Conservation (phyloP, 345 rosid genomes). For the Salix suchowensis region DNA sequence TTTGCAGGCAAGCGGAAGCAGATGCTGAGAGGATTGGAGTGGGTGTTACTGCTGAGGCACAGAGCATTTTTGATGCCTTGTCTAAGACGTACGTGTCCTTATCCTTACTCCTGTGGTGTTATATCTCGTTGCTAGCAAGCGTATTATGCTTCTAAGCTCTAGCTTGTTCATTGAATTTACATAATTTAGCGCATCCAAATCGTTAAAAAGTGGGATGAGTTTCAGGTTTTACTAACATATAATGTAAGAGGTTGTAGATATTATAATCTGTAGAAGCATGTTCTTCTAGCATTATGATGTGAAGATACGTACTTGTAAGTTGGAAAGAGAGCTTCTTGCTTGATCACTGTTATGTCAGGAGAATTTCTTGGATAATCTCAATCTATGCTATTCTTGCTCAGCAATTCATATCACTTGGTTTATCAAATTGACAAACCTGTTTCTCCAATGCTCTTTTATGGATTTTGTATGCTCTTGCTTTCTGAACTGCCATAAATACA, state of each 20-base stretch:
- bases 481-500: neutral
- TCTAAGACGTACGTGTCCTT: conserved; percentile 70
- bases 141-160: neutral
- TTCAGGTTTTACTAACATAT: neutral
- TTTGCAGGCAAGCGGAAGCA: conserved; percentile 75
- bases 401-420: neutral
- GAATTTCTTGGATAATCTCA: neutral
- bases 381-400: neutral
- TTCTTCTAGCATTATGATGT: neutral
- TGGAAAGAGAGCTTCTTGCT: neutral
- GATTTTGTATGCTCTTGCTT: neutral
- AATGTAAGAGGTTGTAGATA: neutral
- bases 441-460: neutral
- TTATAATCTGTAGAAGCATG: neutral
- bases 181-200: neutral
- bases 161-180: neutral
- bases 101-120: neutral
- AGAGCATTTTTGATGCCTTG: conserved; percentile 78
- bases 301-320: neutral
- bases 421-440: neutral
- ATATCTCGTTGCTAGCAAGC: neutral
- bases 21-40: conserved; percentile 88
- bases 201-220: neutral
- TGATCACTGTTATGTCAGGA: neutral
- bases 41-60: conserved; percentile 88